phyloP scores from a whole-genome alignment of 2,329 filamentous ascomycete genomes.

The Ophiostoma australiae region DNA sequence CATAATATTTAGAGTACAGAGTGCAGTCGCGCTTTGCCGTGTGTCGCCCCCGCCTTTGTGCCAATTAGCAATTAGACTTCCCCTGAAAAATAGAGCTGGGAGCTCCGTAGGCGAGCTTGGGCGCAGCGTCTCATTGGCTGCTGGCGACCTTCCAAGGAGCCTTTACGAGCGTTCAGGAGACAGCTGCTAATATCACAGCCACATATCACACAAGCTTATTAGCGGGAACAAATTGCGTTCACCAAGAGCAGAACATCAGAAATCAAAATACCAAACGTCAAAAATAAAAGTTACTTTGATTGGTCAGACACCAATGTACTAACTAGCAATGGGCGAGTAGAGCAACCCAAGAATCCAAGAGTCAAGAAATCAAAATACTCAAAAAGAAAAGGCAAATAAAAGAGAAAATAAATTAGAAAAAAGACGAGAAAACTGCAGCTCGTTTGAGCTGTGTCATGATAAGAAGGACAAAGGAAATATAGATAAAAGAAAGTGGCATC shows the following conservation, averaged over 20 bases:
- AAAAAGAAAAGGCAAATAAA: neutral
- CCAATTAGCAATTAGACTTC: neutral
- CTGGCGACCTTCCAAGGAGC: neutral
- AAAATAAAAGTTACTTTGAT: neutral
- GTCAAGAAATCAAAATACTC: neutral
- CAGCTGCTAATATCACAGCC: neutral
- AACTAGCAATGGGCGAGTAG: neutral
- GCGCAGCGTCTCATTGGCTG: neutral
- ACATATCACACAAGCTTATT: neutral
- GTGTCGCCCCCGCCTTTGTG: neutral
- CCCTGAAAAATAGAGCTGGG: slow-evolving; percentile 2
- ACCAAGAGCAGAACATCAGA: neutral
- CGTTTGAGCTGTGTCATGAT: neutral
- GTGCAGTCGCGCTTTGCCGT: neutral
- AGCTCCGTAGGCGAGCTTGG: neutral
- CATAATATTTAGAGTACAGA: neutral
- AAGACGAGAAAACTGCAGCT: neutral
- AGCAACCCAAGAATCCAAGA: neutral
- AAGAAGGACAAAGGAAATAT: slow-evolving; percentile 1
- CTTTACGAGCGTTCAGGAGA: neutral
- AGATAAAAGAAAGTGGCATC: slow-evolving; percentile 5
- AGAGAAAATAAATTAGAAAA: neutral
- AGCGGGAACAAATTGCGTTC: neutral
- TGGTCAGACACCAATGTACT: neutral
- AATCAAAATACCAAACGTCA: neutral